Base-by-base conservation (phyloP, 2,329 filamentous ascomycete genomes). In the Tolypocladium nubicola region DNA sequence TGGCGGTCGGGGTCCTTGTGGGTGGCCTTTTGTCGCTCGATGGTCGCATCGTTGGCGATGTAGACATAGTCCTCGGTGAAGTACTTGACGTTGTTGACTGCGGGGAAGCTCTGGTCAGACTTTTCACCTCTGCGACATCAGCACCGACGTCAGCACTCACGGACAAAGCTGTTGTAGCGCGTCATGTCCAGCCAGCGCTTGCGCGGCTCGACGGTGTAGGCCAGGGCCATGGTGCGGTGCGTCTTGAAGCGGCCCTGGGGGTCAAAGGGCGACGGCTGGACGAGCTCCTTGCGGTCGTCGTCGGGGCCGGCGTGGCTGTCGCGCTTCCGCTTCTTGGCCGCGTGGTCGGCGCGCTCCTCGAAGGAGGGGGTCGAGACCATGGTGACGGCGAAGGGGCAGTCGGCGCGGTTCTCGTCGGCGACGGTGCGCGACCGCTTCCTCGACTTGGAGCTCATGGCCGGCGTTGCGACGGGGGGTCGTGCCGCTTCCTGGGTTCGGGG, bases 81-180 rank as follows among this genome's bases (percentile, higher is more conserved):
- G 62, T 83, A 83, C 61, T 83, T 84, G 45, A 76, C 72, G 10
- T 79, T 75, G 59, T 84, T 83, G 45, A 84, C 81, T 83, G 53
- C 13, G 45, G 19, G n/a, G n/a, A 4, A 13, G 21, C n/a, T 56
- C 39, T 49, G 53, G 26, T 49, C 55, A 55, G 55, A 43, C 56
- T 57, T 52, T 56, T 41, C 47, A 56, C 9, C 4, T n/a, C 37
- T 26, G 47, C 49, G n/a, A 23, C 47, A 21, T 14, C 2, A 2
- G 14, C 26, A 21, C 10, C 54, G 23, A 39, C 39, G 38, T 41
- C 30, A 49, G 16, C 23, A 81, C 80, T 71, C 74, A 83, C 80
- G 70, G 59, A 83, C 79, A 60, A 84, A 84, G 67, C 81, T 83
- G 60, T 83, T 84, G 65, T 84, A 84, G 55, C 79, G 72, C 58